Evolutionary conservation across 257 asterid genomes (phyloP), one percentile per base, ranked within the genome.

Genomic region (Agastache rugosa): DNA sequence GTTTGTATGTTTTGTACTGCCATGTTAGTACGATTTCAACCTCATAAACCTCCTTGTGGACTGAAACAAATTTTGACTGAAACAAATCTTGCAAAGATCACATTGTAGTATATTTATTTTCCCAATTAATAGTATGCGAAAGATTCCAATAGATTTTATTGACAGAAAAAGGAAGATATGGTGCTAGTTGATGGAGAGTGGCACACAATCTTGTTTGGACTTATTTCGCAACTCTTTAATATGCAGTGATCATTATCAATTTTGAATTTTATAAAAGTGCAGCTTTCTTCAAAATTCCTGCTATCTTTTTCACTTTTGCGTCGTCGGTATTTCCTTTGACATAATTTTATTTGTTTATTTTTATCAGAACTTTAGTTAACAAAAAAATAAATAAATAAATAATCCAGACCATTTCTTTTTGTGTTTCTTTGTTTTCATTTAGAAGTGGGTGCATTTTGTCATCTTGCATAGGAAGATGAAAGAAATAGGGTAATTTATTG

Each of bases 381-480:
- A 73, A 73, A 63, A 23, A 2, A 12, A 66, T 50, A 42, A n/a
- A n/a, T n/a, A n/a, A n/a, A n/a, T n/a, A n/a, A n/a, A n/a, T n/a
- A n/a, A n/a, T n/a, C n/a, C n/a, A 35, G 37, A 39, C 60, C 72
- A 61, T 68, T 48, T 63, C 10, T 62, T 73, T 48, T 29, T 39
- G n/a, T 54, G 69, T 61, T 73, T 73, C 39, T 67, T 73, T 45
- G 55, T 58, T 78, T 47, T 72, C 27, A 72, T 16, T 10, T 31
- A 9, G 8, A 37, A 35, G 75, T 72, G 74, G 79, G 74, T 47
- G 72, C 53, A 59, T 63, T 71, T 65, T 51, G 81, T 54, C 78
- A 19, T 60, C 15, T 75, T 79, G 44, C 39, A 48, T 65, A 58
- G 54, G 47, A 35, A 16, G 27, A 56, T 22, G 71, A 64, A 59